phyloP scores from a whole-genome alignment of 2,329 filamentous ascomycete species.

The Coniochaeta pulveracea region DNA sequence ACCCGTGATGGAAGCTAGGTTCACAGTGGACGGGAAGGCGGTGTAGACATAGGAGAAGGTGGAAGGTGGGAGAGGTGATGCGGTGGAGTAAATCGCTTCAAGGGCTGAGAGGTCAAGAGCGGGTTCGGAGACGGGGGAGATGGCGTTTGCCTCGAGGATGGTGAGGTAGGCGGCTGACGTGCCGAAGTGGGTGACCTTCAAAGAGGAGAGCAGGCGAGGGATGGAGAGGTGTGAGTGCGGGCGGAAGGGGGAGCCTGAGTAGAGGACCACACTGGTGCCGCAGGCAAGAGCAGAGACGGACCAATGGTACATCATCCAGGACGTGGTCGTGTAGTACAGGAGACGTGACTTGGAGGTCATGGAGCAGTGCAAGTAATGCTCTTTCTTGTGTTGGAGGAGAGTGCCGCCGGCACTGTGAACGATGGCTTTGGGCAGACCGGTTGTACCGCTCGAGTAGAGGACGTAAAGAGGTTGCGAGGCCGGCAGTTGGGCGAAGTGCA shows the following conservation, averaged over 20 bases:
- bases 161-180: slow-evolving; percentile 92
- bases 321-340: slow-evolving; percentile 90
- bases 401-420: slow-evolving; percentile 87
- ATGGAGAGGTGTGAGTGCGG: slow-evolving; percentile 72
- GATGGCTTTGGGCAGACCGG: slow-evolving; percentile 80
- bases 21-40: slow-evolving; percentile 68
- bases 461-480: slow-evolving; percentile 89
- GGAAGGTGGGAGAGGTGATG: slow-evolving; percentile 81
- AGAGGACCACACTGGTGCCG: slow-evolving; percentile 75
- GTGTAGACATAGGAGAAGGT: slow-evolving; percentile 86
- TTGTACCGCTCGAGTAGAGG: slow-evolving; percentile 87
- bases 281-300: slow-evolving; percentile 74
- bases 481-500: slow-evolving; percentile 64
- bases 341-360: slow-evolving; percentile 61
- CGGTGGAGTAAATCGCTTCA: slow-evolving; percentile 86
- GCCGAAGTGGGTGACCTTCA: slow-evolving; percentile 84
- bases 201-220: slow-evolving; percentile 67
- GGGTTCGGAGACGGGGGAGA: slow-evolving; percentile 45
- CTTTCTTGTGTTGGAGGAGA: slow-evolving; percentile 93
- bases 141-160: slow-evolving; percentile 68
- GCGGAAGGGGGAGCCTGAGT: slow-evolving; percentile 84
- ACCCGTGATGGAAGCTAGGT: slow-evolving; percentile 87
- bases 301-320: slow-evolving; percentile 99
- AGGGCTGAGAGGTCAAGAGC: slow-evolving; percentile 51
- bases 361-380: slow-evolving; percentile 79